These are phyloP conservation scores for Penicillium silybi DNA, from an alignment of 495 filamentous ascomycete species.

Conservation along the genomic window DNA sequence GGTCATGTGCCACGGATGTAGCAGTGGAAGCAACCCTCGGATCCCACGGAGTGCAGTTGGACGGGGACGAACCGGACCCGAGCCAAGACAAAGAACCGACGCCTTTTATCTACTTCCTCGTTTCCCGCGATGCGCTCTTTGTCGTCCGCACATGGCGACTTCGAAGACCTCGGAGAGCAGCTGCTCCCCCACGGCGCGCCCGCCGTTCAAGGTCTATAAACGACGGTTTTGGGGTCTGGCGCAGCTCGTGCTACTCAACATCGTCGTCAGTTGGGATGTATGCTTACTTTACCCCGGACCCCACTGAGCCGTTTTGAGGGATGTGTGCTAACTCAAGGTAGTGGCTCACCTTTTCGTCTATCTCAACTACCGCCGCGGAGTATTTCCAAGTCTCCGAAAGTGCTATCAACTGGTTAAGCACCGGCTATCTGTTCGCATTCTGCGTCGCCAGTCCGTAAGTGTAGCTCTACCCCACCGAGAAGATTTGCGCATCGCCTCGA, in stretches of 20 bases:
- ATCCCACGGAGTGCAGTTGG: neutral
- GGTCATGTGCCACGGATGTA: conserved; percentile 5
- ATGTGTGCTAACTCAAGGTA: conserved; percentile 22
- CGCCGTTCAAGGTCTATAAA: conserved; percentile 75
- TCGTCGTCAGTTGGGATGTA: conserved; percentile 94
- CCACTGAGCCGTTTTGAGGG: neutral
- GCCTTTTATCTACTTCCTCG: neutral
- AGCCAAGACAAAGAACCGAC: neutral
- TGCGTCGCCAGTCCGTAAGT: conserved; percentile 65
- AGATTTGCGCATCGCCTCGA: neutral
- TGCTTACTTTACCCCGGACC: conserved; percentile 29
- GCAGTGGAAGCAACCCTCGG: conserved; percentile 1
- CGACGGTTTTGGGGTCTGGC: conserved; percentile 83
- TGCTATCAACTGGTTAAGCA: conserved; percentile 89
- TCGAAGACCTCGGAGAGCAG: conserved; percentile 7
- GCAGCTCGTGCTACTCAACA: conserved; percentile 82
- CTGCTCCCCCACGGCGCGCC: conserved; percentile 18
- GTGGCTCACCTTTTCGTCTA: conserved; percentile 92
- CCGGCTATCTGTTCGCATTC: conserved; percentile 81
- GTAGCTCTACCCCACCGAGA: neutral
- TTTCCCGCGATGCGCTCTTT: neutral
- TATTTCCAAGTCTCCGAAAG: conserved; percentile 75
- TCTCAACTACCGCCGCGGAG: conserved; percentile 67
- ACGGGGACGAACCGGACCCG: neutral
- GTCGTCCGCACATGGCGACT: neutral